Conservation (phyloP, 768 basidiomycete genomes). For the Suillus subalutaceus region DNA sequence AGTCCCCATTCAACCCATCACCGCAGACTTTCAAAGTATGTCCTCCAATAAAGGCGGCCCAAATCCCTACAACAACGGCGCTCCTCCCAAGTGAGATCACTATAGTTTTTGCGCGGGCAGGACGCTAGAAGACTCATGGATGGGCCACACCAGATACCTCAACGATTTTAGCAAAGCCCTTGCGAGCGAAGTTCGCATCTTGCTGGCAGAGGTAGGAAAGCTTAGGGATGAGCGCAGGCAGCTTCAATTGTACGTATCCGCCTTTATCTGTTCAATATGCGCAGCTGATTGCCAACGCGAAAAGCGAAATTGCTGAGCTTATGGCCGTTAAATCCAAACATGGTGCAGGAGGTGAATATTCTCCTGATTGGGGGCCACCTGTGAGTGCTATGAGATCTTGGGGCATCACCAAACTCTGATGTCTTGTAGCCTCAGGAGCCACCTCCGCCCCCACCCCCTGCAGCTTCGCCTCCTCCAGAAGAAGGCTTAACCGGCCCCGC, state of each 20-base stretch:
- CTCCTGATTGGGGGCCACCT: conserved; percentile 71
- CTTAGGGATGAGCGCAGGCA: conserved; percentile 60
- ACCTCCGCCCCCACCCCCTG: conserved; percentile 38
- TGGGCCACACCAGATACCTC: conserved; percentile 43
- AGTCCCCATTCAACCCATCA: neutral
- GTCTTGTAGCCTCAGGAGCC: conserved; percentile 36
- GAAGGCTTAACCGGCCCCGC: conserved; percentile 51
- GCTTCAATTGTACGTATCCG: conserved; percentile 51
- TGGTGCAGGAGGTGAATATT: conserved; percentile 77
- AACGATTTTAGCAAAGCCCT: conserved; percentile 68
- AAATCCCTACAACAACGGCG: conserved; percentile 35
- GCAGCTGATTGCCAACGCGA: neutral
- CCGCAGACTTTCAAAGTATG: conserved; percentile 19
- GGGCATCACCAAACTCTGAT: conserved; percentile 8
- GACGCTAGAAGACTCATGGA: conserved; percentile 12
- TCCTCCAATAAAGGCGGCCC: conserved; percentile 37
- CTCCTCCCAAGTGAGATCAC: conserved; percentile 36
- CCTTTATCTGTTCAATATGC: neutral
- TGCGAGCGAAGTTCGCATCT: conserved; percentile 61
- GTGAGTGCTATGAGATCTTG: conserved; percentile 35
- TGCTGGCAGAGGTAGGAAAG: conserved; percentile 62
- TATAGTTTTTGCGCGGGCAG: neutral
- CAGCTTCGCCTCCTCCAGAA: conserved; percentile 51
- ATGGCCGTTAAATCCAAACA: conserved; percentile 85
- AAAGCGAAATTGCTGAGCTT: conserved; percentile 81